phyloP scores from a whole-genome alignment of 345 rosid species.

The Dimocarpus longan region DNA sequence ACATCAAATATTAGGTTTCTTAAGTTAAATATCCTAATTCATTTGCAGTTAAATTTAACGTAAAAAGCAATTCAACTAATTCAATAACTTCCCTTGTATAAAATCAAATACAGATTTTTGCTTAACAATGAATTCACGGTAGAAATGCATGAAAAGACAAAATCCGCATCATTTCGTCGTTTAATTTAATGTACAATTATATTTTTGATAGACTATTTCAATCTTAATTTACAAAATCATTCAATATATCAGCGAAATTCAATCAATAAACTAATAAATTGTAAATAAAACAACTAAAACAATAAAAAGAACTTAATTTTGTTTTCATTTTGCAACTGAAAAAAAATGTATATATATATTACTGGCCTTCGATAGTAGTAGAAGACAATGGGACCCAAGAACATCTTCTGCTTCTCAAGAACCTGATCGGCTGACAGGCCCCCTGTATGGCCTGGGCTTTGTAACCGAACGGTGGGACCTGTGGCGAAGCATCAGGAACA shows the following conservation, averaged over 20 bases:
- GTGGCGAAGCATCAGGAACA: slow-evolving; percentile 43
- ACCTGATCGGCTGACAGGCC: slow-evolving; percentile 71
- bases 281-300: neutral
- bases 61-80: neutral
- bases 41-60: no score
- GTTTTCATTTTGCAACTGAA: no score
- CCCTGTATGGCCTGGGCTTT: slow-evolving; percentile 65
- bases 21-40: no score
- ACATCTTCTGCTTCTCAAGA: slow-evolving; percentile 73
- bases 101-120: no score
- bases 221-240: neutral
- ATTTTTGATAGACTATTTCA: neutral
- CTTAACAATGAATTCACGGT: no score
- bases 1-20: no score
- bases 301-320: neutral
- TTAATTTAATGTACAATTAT: neutral
- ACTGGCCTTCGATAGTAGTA: slow-evolving; percentile 89
- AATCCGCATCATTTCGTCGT: no score
- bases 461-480: slow-evolving; percentile 73
- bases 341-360: slow-evolving; percentile 3
- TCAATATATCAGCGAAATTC: neutral
- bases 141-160: no score
- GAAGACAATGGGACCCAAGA: slow-evolving; percentile 86
- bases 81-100: neutral
- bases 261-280: neutral